Percentiles rank a stretch among this genome's conserved stretches.
Conservation (phyloP, 2,329 filamentous ascomycete species). For the Beauveria varroae region DNA sequence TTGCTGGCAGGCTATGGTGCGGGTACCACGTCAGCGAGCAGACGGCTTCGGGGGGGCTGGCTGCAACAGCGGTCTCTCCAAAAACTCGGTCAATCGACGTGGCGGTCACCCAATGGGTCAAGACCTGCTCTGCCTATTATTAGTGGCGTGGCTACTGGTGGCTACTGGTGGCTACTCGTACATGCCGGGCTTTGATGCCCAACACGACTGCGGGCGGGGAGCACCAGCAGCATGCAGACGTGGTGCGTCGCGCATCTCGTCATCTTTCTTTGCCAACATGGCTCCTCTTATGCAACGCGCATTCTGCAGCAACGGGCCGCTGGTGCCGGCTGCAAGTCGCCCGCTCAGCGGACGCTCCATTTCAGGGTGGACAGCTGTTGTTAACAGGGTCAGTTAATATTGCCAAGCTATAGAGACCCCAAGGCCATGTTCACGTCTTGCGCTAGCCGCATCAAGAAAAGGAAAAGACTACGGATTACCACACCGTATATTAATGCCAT, state of each 20-base stretch:
- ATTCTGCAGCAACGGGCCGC: conserved; percentile 9
- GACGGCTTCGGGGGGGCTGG: background rate
- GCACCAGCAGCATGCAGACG: background rate
- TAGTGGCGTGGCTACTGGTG: background rate
- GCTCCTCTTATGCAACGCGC: background rate
- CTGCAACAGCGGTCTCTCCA: conserved; percentile 1
- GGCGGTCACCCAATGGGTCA: conserved; percentile 12
- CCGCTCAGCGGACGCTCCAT: background rate
- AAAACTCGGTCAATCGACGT: conserved; percentile 13
- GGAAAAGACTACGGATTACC: background rate
- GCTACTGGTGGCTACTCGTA: conserved; percentile 4
- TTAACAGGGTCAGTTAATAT: background rate
- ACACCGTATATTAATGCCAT: background rate
- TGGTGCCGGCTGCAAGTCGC: conserved; percentile 2
- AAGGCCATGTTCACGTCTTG: background rate
- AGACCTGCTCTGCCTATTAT: background rate
- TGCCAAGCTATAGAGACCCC: background rate
- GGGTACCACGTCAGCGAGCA: background rate
- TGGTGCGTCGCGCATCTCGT: background rate
- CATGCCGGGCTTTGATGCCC: conserved; percentile 10
- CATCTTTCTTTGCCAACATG: background rate
- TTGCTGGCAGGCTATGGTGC: background rate
- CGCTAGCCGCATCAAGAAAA: background rate
- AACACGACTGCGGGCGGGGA: conserved; percentile 8
- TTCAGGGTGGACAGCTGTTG: background rate